These are phyloP conservation scores for Cladosporium sp. DNA, from an alignment of 2,329 filamentous ascomycete genomes.

Conservation along the genomic window DNA sequence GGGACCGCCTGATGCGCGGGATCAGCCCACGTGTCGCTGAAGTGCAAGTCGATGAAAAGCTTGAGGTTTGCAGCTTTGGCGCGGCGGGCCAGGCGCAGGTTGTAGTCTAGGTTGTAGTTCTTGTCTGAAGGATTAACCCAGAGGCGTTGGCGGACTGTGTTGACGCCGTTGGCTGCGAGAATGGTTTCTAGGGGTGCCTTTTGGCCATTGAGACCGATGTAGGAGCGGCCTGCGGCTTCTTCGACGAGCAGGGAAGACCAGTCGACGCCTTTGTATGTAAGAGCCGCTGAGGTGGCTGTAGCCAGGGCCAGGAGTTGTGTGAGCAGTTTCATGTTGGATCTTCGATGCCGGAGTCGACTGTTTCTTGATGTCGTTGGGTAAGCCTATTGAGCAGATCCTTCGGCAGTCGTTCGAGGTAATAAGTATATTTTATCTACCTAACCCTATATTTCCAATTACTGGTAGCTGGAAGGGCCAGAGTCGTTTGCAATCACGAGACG, in stretches of 20 bases:
- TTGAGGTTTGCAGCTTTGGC: constrained; percentile 28
- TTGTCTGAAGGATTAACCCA: constrained; percentile 29
- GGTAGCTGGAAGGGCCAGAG: too few relatives aligned
- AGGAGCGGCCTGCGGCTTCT: constrained; percentile 32
- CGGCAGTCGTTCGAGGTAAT: background rate
- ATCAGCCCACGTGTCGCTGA: constrained; percentile 34
- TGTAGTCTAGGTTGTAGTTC: constrained; percentile 31
- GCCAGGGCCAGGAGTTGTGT: constrained; percentile 7
- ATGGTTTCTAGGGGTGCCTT: constrained; percentile 27
- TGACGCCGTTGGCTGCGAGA: constrained; percentile 22
- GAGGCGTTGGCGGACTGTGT: constrained; percentile 25
- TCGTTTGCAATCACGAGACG: constrained; percentile 5
- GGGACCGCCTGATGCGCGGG: constrained; percentile 31
- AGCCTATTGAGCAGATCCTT: background rate
- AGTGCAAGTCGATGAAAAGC: constrained; percentile 35
- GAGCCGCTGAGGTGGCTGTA: constrained; percentile 12
- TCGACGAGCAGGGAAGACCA: constrained; percentile 33
- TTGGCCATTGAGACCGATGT: constrained; percentile 28
- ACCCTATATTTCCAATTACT: too few relatives aligned
- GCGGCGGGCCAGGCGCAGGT: constrained; percentile 31
- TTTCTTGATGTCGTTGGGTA: background rate
- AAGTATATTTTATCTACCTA: background rate
- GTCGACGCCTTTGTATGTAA: constrained; percentile 35
- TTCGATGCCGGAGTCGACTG: background rate
- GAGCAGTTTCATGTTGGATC: background rate